phyloP scores from a whole-genome alignment of 1,284 basidiomycete genomes.

The Stygiomarasmius scandens region DNA sequence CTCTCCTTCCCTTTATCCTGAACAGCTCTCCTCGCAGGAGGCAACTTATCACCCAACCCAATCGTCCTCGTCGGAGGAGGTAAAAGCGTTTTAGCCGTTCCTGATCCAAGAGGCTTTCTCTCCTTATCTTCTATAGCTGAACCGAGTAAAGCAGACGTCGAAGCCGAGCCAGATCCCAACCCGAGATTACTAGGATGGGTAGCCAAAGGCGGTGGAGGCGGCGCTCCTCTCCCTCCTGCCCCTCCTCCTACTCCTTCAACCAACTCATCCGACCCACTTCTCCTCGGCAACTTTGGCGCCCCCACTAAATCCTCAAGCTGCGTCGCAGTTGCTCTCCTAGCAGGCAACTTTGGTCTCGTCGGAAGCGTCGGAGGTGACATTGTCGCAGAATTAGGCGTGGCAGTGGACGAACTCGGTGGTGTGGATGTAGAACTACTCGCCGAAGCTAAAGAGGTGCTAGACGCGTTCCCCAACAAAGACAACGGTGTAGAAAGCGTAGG shows the following conservation, averaged over 20 bases:
- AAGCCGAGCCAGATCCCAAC: background rate
- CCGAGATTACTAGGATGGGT: conserved; percentile 3
- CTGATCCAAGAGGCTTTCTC: conserved; percentile 49
- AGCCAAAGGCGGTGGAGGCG: conserved; percentile 12
- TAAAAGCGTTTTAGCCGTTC: conserved; percentile 44
- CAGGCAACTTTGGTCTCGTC: conserved; percentile 17
- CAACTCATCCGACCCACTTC: too few species aligned
- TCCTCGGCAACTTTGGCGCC: too few species aligned
- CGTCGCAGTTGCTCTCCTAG: conserved; percentile 11
- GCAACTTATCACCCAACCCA: conserved; percentile 66
- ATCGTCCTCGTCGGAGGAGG: conserved; percentile 77
- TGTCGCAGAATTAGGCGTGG: background rate
- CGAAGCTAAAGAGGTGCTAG: too few species aligned
- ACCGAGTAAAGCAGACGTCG: conserved; percentile 3
- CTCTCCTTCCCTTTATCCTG: conserved; percentile 42
- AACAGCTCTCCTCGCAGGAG: conserved; percentile 40
- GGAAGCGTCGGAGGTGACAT: conserved; percentile 1
- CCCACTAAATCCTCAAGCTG: conserved; percentile 2
- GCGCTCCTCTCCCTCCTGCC: too few species aligned
- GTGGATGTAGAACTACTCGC: too few species aligned
- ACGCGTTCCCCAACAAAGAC: too few species aligned
- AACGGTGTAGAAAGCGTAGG: conserved; percentile 1
- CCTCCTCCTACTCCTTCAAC: too few species aligned
- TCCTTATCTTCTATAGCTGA: too few species aligned
- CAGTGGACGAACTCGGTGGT: too few species aligned